Evolutionary conservation across 202 grass and related monocot genomes (phyloP).

Genomic region (Musa balbisiana): DNA sequence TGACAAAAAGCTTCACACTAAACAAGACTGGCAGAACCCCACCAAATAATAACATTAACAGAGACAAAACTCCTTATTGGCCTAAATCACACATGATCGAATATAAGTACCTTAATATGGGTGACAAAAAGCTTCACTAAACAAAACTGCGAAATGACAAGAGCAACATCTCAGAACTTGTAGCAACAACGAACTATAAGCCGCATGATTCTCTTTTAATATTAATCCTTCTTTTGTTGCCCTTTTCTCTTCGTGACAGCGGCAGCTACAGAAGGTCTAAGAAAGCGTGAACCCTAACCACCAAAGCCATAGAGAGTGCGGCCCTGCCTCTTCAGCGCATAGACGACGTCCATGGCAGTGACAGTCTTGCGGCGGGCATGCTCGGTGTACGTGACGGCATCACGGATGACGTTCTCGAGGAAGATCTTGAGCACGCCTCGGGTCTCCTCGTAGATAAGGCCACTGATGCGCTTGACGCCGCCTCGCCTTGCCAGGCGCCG

Average conservation of each 20-base stretch:
- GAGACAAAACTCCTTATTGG: too few relatives aligned
- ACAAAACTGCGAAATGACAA: too few relatives aligned
- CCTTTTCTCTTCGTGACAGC: background rate
- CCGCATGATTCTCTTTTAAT: too few relatives aligned
- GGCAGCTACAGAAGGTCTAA: background rate
- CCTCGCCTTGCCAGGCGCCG: conserved; percentile 2
- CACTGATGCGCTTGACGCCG: conserved; percentile 21
- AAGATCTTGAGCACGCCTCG: conserved; percentile 24
- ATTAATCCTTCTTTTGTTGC: too few relatives aligned
- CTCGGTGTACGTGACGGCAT: conserved; percentile 24
- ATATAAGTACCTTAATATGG: too few relatives aligned
- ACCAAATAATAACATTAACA: too few relatives aligned
- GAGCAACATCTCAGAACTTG: too few relatives aligned
- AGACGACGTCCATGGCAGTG: conserved; percentile 29
- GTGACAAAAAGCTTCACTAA: too few relatives aligned
- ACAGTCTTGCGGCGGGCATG: conserved; percentile 27
- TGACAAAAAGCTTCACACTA: too few relatives aligned
- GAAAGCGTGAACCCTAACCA: background rate
- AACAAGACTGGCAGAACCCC: too few relatives aligned
- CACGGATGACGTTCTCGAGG: conserved; percentile 27
- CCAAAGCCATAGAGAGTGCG: conserved; percentile 28
- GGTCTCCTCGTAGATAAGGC: conserved; percentile 23
- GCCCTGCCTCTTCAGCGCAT: conserved; percentile 24
- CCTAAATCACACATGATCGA: too few relatives aligned
- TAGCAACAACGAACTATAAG: too few relatives aligned